Conservation (phyloP, 164 flowering plant genomes). For the Berberis thunbergii region DNA sequence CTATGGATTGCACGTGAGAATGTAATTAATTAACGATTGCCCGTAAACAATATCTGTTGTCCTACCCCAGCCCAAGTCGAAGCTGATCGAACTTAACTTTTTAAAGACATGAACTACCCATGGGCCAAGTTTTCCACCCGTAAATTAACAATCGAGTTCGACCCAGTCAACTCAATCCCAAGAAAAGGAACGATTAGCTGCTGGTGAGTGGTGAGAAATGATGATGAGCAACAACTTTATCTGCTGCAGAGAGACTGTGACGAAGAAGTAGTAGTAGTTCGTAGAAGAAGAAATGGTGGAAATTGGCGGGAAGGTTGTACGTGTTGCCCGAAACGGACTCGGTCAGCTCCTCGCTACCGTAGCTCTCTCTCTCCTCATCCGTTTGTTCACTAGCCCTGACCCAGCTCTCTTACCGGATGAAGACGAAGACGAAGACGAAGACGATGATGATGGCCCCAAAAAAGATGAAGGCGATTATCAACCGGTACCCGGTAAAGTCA, state of each 20-base stretch:
- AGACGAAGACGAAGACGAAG: too few relatives aligned
- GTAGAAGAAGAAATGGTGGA: conserved; percentile 13
- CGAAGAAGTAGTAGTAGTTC: not conserved
- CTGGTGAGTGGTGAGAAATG: not conserved
- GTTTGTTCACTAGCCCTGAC: conserved; percentile 65
- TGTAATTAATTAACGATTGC: too few relatives aligned
- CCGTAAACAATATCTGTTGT: too few relatives aligned
- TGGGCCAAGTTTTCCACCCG: not conserved
- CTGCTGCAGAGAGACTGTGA: too few relatives aligned
- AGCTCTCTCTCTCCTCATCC: conserved; percentile 75
- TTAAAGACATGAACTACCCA: not conserved
- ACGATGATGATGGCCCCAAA: conserved; percentile 7
- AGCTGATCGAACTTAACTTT: too few relatives aligned
- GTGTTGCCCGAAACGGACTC: conserved; percentile 51
- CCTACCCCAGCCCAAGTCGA: too few relatives aligned
- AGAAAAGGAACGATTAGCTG: not conserved
- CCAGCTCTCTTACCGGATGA: conserved; percentile 44
- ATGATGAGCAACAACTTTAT: not conserved
- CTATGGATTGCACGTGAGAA: too few relatives aligned
- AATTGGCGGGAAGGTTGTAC: conserved; percentile 34
- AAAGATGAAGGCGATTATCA: conserved; percentile 23
- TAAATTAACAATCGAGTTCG: not conserved
- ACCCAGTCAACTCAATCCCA: not conserved
- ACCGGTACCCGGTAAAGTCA: conserved; percentile 32
- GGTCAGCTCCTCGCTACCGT: conserved; percentile 71